A percentile compares a stretch with the other conserved stretches of the same genome.
These are phyloP conservation scores for Fusarium sp. DNA, from an alignment of 2,329 filamentous ascomycete genomes.

Conservation along the genomic window DNA sequence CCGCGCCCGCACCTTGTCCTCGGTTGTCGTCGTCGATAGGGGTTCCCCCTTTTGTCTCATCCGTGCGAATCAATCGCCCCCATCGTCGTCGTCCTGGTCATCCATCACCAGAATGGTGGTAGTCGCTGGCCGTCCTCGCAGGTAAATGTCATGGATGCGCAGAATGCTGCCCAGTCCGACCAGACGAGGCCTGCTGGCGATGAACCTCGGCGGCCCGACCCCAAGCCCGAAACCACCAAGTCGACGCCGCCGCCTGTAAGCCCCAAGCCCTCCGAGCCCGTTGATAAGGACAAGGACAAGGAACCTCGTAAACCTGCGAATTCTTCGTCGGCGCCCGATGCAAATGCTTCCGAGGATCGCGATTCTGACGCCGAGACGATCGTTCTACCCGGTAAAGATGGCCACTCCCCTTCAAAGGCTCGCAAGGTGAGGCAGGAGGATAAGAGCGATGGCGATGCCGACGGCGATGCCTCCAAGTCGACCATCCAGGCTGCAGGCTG, in stretches of 20 bases:
- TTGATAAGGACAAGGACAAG: slow-evolving; percentile 42
- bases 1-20: slow-evolving; percentile 28
- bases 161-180: slow-evolving; percentile 74
- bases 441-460: slow-evolving; percentile 66
- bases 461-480: slow-evolving; percentile 56
- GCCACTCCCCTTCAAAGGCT: slow-evolving; percentile 72
- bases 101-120: slow-evolving; percentile 68
- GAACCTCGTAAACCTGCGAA: slow-evolving; percentile 51
- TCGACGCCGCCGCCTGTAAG: slow-evolving; percentile 43
- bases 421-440: slow-evolving; percentile 76
- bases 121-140: slow-evolving; percentile 61
- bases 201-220: slow-evolving; percentile 60
- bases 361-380: slow-evolving; percentile 81
- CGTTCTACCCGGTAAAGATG: slow-evolving; percentile 74
- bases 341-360: slow-evolving; percentile 63
- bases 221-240: slow-evolving; percentile 37
- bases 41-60: slow-evolving; percentile 24
- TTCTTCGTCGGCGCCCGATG: slow-evolving; percentile 40
- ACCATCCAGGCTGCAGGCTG: slow-evolving; percentile 48
- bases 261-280: slow-evolving; percentile 36
- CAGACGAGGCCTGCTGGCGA: slow-evolving; percentile 69
- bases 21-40: slow-evolving; percentile 27
- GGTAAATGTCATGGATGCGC: slow-evolving; percentile 77
- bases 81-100: slow-evolving; percentile 33
- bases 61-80: slow-evolving; percentile 46